Base-by-base conservation (phyloP, 2,329 filamentous ascomycete species). In the Trichophyton verrucosum region DNA sequence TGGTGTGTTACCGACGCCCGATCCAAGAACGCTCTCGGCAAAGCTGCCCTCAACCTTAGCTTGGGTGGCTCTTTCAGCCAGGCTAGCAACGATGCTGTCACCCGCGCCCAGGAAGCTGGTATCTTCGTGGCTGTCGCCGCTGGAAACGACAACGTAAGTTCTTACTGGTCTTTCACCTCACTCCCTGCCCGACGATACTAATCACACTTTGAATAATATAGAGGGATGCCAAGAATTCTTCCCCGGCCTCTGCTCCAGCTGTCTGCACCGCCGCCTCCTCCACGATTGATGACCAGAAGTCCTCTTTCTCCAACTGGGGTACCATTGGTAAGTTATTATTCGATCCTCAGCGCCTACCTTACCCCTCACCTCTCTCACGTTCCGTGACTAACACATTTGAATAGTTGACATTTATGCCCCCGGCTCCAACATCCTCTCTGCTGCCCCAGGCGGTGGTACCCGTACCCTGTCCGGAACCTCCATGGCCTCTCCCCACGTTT, bases 341-440 rank as follows among this genome's bases (percentile, higher is more conserved):
- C 24, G 2, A 17, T 5, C 15, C 17, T 11, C 38, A 46, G 17
- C 15, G 7, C 7, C 9, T 17, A 11, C 5, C 27, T 30, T 30
- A 30, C 6, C 27, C 27, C 6, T 30, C 27, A 7, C 27, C 27
- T 38, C 15, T 56, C 40, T 44, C 27, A 30, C 6, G 6, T 30
- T 30, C 27, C 27, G 55, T 59, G 17, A 61, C 24, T 22, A 42
- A 44, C 17, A 3, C 20, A 20, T 22, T 6, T 27, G 5, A 47
- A 33, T 40, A 64, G 76, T 82, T 56, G 81, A 83, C 67, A 72
- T 85, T 67, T 84, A 80, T 66, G 82, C 80, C 9, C 81, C 82
- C 1, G 82, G 82, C 49, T 74, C 79, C 64, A 65, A 77, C 64
- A 77, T 84, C 61, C 71, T 80, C 11, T 78, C 75, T 38, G 68